A percentile compares a stretch with the other conserved stretches of the same genome.
phyloP scores from a whole-genome alignment of 108 stramenopile genomes.

The Cyclostephanos tholiformis region DNA sequence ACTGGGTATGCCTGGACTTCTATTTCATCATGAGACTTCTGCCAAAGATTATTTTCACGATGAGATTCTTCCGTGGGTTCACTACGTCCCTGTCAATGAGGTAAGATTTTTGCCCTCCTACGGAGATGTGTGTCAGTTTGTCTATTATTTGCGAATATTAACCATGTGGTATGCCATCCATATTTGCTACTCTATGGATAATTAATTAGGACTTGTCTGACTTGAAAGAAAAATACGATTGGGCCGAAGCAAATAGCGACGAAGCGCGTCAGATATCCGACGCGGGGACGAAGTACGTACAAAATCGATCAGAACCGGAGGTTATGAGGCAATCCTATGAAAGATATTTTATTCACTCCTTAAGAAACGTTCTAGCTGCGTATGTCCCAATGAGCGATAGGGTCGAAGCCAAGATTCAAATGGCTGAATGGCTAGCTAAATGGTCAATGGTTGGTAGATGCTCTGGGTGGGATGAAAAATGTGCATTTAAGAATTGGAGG shows the following conservation, averaged over 20 bases:
- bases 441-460: slow-evolving; percentile 1
- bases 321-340: slow-evolving; percentile 21
- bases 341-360: slow-evolving; percentile 19
- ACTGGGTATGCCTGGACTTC: slow-evolving; percentile 39
- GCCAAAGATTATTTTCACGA: slow-evolving; percentile 32
- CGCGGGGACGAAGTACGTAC: slow-evolving; percentile 17
- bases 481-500: slow-evolving; percentile 3
- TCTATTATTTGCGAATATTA: too few relatives aligned
- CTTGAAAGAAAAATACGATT: slow-evolving; percentile 23
- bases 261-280: slow-evolving; percentile 26
- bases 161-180: too few relatives aligned
- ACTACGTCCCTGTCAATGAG: slow-evolving; percentile 26
- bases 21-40: slow-evolving; percentile 34
- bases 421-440: background rate
- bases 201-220: slow-evolving; percentile 9
- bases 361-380: slow-evolving; percentile 2
- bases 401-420: background rate
- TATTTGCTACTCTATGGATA: background rate
- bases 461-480: background rate
- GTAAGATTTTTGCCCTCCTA: background rate
- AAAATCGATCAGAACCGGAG: background rate
- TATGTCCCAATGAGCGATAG: background rate
- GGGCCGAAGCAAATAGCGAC: slow-evolving; percentile 22
- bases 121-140: too few relatives aligned
- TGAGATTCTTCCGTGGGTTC: slow-evolving; percentile 27